phyloP scores from a whole-genome alignment of 148 eudicot species.

The Cornus suecica region DNA sequence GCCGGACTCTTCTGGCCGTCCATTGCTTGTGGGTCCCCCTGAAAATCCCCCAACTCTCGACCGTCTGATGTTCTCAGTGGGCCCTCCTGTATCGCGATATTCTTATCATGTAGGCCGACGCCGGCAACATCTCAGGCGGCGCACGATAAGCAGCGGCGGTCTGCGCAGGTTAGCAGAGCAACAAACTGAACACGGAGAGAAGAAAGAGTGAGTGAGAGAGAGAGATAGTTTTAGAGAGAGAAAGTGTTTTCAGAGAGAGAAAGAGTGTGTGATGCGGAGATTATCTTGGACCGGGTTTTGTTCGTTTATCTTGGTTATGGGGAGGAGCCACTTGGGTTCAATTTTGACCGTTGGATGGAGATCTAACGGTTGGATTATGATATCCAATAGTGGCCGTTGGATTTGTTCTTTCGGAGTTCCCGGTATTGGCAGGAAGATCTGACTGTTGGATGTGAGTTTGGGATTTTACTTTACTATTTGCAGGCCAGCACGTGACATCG shows the following conservation, averaged over 20 bases:
- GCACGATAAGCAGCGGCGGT: conserved; percentile 21
- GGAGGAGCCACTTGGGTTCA: conserved; percentile 22
- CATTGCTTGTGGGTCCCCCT: conserved; percentile 29
- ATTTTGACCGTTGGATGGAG: conserved; percentile 35
- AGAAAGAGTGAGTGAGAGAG: background rate
- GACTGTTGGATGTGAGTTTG: no score
- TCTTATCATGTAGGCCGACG: conserved; percentile 13
- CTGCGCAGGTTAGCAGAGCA: conserved; percentile 19
- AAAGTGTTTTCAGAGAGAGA: background rate
- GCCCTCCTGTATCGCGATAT: conserved; percentile 35
- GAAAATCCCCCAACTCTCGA: background rate
- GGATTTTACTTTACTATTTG: no score
- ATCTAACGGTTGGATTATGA: conserved; percentile 18
- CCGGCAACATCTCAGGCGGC: conserved; percentile 35
- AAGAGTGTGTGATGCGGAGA: background rate
- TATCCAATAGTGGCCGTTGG: no score
- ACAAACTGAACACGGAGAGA: background rate
- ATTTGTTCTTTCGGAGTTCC: no score
- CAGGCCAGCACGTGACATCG: no score
- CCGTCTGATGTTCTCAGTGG: conserved; percentile 17
- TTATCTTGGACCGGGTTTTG: conserved; percentile 28
- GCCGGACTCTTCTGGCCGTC: conserved; percentile 46
- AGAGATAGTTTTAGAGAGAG: background rate
- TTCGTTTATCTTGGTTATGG: conserved; percentile 8
- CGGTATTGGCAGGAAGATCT: no score